Base-by-base conservation (phyloP, 352 stramenopile species). In the Phytophthora capsici region DNA sequence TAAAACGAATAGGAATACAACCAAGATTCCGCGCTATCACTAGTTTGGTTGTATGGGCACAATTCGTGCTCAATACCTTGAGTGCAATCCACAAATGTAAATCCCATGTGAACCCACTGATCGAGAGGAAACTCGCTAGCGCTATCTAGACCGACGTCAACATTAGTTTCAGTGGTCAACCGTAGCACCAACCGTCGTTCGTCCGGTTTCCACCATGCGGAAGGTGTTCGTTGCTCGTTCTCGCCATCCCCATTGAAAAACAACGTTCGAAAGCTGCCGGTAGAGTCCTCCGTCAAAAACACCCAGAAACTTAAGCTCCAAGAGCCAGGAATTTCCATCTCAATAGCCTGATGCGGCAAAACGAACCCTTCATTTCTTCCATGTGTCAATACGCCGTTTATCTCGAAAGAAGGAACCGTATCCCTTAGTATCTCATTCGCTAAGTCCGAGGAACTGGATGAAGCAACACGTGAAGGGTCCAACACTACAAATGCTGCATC, bases 191-290 rank as follows among this genome's bases (percentile, higher is more conserved):
- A 53, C 4, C 67, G 66, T 38, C 71, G 78, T 32, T 87, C 75
- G 34, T 88, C 45, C 0, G 90, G 90, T n/a, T 84, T 73, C 56
- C 93, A 86, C 88, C 90, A 97, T 6, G 75, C 80, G 0, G 86
- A 95, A 2, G 90, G 86, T 3, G 89, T 97, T 36, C 90, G 84
- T 32, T 89, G 78, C 36, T 91, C 63, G 3, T 69, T 49, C 2
- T 69, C 45, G 34, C 86, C 86, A 41, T 91, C 61, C 22, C 89
- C 90, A 56, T 96, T 90, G 67, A 94, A 97, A 36, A 96, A 85
- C 6, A 97, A 59, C 9, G 84, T 84, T 13, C 88, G 75, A 48
- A 91, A 88, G 20, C 28, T 61, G 1, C 80, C 86, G 1, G 81
- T 94, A 9, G 82, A 52, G 23, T 87, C 59, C 51, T 90, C 64